Conservation (phyloP, 2,329 filamentous ascomycete species). For the Fusarium sublunatum region DNA sequence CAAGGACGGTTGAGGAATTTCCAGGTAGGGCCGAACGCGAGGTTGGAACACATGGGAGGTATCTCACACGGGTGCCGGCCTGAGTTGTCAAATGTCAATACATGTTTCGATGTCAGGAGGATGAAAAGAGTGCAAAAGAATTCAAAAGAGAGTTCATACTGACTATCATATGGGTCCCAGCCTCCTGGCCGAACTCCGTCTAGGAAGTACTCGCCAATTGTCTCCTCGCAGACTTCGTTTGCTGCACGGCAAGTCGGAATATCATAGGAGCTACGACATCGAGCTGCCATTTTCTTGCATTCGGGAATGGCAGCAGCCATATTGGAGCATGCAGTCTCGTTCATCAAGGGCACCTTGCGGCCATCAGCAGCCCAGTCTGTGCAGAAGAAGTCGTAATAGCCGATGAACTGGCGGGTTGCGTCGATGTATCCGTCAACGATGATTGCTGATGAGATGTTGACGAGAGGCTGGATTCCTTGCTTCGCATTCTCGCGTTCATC, state of each 20-base stretch:
- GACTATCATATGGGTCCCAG: conserved; percentile 33
- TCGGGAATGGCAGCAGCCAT: conserved; percentile 31
- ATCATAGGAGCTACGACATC: conserved; percentile 14
- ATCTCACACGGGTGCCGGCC: conserved; percentile 20
- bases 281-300: conserved; percentile 9
- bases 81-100: neutral
- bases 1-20: conserved; percentile 21
- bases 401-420: conserved; percentile 17
- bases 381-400: conserved; percentile 35
- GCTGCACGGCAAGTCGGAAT: conserved; percentile 13
- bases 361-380: conserved; percentile 24
- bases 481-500: conserved; percentile 6
- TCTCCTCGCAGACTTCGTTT: conserved; percentile 24
- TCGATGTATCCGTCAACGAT: conserved; percentile 37
- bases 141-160: neutral
- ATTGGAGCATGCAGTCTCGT: conserved; percentile 1
- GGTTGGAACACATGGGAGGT: conserved; percentile 21
- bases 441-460: conserved; percentile 22
- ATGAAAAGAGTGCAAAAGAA: no score
- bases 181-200: conserved; percentile 12
- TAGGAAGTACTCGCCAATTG: conserved; percentile 16
- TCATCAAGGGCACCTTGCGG: conserved; percentile 25
- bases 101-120: accelerated
- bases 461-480: neutral
- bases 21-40: conserved; percentile 25